Conservation (phyloP, 2,329 filamentous ascomycete species). For the Aschersonia sp. region DNA sequence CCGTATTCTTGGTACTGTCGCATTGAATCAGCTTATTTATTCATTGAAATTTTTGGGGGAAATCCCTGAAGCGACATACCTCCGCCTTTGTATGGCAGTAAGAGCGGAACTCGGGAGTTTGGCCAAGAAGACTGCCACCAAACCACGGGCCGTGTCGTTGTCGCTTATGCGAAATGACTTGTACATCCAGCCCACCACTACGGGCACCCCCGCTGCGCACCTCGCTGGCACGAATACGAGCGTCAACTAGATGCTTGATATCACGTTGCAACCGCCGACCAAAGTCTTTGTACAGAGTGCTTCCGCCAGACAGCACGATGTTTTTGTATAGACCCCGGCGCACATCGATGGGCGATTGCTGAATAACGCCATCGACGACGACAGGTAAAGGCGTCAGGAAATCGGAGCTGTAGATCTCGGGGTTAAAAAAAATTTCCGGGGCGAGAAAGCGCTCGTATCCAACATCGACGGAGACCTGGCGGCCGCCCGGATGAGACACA, state of each 20-base stretch:
- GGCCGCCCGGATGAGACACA: constrained; percentile 73
- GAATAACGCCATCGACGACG: constrained; percentile 93
- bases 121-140: constrained; percentile 85
- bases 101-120: constrained; percentile 95
- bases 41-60: not conserved
- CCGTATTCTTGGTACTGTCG: constrained; percentile 87
- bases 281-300: constrained; percentile 97
- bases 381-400: constrained; percentile 90
- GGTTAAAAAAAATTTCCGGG: constrained; percentile 99
- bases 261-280: constrained; percentile 90
- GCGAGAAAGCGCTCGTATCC: constrained; percentile 97
- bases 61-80: constrained; percentile 23
- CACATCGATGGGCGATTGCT: constrained; percentile 94
- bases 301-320: constrained; percentile 93
- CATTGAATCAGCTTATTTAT: constrained; percentile 9
- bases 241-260: constrained; percentile 91
- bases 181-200: constrained; percentile 88
- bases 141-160: constrained; percentile 98
- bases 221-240: constrained; percentile 83
- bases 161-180: constrained; percentile 94
- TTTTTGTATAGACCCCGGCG: constrained; percentile 98
- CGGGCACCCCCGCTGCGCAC: constrained; percentile 79
- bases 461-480: constrained; percentile 74
- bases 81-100: constrained; percentile 92
- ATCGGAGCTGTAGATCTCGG: constrained; percentile 97